phyloP scores from a whole-genome alignment of 257 asterid genomes.

The Salvia miltiorrhiza region DNA sequence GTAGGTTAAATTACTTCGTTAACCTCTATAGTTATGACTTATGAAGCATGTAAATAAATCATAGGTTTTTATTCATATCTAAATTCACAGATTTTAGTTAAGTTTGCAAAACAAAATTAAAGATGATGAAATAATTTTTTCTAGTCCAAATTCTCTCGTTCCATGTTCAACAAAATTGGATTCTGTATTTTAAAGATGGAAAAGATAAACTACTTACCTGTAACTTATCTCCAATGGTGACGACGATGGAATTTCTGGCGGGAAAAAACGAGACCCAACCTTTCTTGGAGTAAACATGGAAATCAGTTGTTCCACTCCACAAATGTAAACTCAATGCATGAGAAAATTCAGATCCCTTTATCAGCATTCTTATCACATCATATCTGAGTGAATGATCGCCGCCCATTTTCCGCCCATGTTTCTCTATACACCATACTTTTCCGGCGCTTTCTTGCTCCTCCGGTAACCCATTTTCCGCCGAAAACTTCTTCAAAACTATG shows the following conservation, averaged over 20 bases:
- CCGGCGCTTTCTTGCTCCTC: slow-evolving; percentile 32
- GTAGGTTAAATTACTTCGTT: too few relatives aligned
- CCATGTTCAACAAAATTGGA: too few relatives aligned
- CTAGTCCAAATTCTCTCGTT: too few relatives aligned
- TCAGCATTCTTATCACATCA: slow-evolving; percentile 73
- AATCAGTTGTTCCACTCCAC: slow-evolving; percentile 64
- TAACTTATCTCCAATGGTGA: slow-evolving; percentile 65
- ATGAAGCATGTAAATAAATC: too few relatives aligned
- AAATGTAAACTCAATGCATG: slow-evolving; percentile 69
- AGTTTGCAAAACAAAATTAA: too few relatives aligned
- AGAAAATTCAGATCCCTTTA: slow-evolving; percentile 66
- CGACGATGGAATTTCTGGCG: slow-evolving; percentile 35
- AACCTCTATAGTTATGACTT: too few relatives aligned
- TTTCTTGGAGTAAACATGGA: slow-evolving; percentile 84
- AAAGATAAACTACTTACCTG: slow-evolving; percentile 41
- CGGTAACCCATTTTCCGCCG: not conserved
- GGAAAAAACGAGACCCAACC: slow-evolving; percentile 81
- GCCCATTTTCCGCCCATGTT: slow-evolving; percentile 35
- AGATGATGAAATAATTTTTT: too few relatives aligned
- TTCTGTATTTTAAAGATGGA: too few relatives aligned
- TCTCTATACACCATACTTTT: slow-evolving; percentile 51
- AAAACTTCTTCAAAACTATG: slow-evolving; percentile 12
- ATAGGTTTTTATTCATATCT: too few relatives aligned
- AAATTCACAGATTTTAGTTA: too few relatives aligned
- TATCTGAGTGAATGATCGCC: slow-evolving; percentile 44